Percentiles rank a stretch among this genome's conserved stretches.
These are phyloP conservation scores for Ascochyta clinopodiicola DNA, from an alignment of 2,329 filamentous ascomycete genomes.

Conservation along the genomic window DNA sequence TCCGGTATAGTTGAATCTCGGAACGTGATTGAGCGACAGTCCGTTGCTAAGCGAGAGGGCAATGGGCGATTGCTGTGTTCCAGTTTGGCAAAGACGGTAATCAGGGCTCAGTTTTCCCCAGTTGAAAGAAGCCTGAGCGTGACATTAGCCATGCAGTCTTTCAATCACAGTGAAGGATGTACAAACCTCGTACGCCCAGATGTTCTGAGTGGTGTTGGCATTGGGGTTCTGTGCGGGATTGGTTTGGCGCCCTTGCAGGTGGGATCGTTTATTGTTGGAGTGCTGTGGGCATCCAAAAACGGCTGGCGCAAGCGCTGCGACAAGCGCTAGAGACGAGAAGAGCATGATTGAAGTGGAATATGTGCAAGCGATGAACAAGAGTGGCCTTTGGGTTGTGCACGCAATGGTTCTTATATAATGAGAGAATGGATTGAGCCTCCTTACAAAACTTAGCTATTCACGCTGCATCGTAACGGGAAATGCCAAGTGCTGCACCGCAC, in stretches of 20 bases:
- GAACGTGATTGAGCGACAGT: constrained; percentile 50
- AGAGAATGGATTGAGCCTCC: neutral
- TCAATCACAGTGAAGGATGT: neutral
- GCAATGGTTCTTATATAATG: neutral
- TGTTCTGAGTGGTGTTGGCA: constrained; percentile 19
- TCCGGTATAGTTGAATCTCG: constrained; percentile 52
- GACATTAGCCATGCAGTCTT: constrained; percentile 42
- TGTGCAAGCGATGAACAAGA: neutral
- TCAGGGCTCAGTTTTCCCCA: constrained; percentile 50
- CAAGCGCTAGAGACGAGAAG: constrained; percentile 14
- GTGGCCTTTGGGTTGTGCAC: neutral
- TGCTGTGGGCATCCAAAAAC: constrained; percentile 25
- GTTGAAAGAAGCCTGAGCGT: constrained; percentile 43
- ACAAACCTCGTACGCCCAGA: constrained; percentile 28
- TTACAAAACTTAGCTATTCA: neutral
- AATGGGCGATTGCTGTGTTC: constrained; percentile 60
- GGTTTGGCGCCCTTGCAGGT: constrained; percentile 13
- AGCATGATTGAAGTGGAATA: constrained; percentile 12
- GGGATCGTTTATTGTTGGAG: constrained; percentile 19
- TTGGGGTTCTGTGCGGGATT: constrained; percentile 11
- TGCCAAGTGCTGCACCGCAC: neutral
- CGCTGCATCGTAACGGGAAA: neutral
- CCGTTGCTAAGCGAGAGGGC: constrained; percentile 51
- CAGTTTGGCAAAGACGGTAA: constrained; percentile 57
- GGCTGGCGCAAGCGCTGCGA: constrained; percentile 12